These are phyloP conservation scores for Pharnaceum exiguum DNA, from an alignment of 148 eudicot genomes.

Conservation along the genomic window DNA sequence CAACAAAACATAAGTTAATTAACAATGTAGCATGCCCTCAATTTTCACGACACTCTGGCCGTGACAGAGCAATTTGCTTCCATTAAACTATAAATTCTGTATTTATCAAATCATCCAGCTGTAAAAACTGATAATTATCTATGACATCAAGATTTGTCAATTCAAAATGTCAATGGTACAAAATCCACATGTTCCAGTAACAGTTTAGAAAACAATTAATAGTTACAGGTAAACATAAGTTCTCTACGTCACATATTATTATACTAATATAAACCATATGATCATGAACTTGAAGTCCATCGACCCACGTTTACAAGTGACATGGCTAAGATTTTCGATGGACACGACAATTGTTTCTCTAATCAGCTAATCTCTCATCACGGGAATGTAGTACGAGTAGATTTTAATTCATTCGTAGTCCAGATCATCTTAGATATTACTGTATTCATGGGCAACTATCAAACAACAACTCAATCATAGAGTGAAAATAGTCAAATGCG, in stretches of 20 bases:
- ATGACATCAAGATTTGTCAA: background rate
- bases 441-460: too few species aligned
- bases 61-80: too few species aligned
- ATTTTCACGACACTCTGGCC: too few species aligned
- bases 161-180: background rate
- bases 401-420: too few species aligned
- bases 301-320: background rate
- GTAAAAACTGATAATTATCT: background rate
- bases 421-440: background rate
- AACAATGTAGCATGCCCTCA: too few species aligned
- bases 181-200: constrained; percentile 17
- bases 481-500: constrained; percentile 5
- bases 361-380: too few species aligned
- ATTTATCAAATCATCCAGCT: constrained; percentile 9
- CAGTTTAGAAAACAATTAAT: background rate
- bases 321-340: constrained; percentile 1
- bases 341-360: constrained; percentile 20
- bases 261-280: background rate
- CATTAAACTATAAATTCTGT: too few species aligned
- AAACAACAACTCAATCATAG: constrained; percentile 5
- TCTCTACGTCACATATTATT: constrained; percentile 11
- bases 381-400: too few species aligned
- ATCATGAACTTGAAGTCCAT: background rate
- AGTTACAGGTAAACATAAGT: constrained; percentile 7
- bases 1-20: too few species aligned